These are phyloP conservation scores for Ilyonectria mors-panacis DNA, from an alignment of 2,329 filamentous ascomycete genomes.

Conservation along the genomic window DNA sequence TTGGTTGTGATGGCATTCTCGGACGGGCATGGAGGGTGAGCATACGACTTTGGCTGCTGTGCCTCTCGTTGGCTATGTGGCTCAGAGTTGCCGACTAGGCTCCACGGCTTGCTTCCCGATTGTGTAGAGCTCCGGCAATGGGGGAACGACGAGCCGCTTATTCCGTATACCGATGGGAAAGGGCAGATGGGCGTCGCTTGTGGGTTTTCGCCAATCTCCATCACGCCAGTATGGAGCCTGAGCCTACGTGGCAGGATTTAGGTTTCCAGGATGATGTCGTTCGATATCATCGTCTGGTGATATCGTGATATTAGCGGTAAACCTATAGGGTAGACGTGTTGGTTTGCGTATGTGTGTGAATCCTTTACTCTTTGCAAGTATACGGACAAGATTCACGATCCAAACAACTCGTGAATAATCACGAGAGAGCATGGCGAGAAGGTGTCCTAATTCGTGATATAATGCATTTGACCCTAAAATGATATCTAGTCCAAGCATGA, in stretches of 20 bases:
- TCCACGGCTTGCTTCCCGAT: slow-evolving; percentile 28
- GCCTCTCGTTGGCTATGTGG: slow-evolving; percentile 17
- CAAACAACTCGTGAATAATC: too few relatives aligned
- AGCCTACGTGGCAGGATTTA: slow-evolving; percentile 27
- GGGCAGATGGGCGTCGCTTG: slow-evolving; percentile 19
- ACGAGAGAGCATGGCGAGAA: too few relatives aligned
- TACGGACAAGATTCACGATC: too few relatives aligned
- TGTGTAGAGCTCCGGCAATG: slow-evolving; percentile 27
- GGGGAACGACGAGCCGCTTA: slow-evolving; percentile 29
- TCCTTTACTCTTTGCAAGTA: background rate
- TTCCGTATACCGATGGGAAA: slow-evolving; percentile 14
- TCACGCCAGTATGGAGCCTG: slow-evolving; percentile 26
- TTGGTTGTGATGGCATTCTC: slow-evolving; percentile 19
- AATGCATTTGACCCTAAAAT: too few relatives aligned
- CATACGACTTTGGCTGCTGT: slow-evolving; percentile 25
- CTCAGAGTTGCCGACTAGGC: slow-evolving; percentile 24
- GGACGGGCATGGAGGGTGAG: slow-evolving; percentile 20
- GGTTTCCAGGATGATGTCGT: slow-evolving; percentile 14
- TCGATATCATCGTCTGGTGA: slow-evolving; percentile 14
- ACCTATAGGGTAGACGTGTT: slow-evolving; percentile 19
- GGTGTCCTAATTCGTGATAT: too few relatives aligned
- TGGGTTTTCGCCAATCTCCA: slow-evolving; percentile 33
- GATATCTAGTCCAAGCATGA: too few relatives aligned
- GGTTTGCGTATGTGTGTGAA: background rate
- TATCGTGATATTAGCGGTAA: background rate